A percentile compares a stretch with the other conserved stretches of the same genome.
phyloP scores from a whole-genome alignment of 1,139 yeast genomes.

The Yamadazyma aaseri region DNA sequence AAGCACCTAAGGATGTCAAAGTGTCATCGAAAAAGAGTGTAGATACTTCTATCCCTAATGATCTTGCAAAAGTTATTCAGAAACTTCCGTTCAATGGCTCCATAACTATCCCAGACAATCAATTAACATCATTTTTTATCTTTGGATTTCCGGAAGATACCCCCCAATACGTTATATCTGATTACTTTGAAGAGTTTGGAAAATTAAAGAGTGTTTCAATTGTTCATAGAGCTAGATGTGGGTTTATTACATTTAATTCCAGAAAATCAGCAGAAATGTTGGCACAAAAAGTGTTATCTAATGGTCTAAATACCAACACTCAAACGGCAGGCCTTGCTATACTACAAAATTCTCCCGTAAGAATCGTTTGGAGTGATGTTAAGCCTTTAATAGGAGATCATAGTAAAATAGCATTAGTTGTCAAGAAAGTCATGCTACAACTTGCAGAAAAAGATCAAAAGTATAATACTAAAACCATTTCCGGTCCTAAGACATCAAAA shows the following conservation, averaged over 20 bases:
- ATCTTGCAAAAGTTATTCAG: constrained; percentile 48
- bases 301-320: constrained; percentile 27
- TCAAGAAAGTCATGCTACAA: constrained; percentile 57
- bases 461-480: background rate
- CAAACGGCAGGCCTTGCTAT: constrained; percentile 36
- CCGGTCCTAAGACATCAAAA: constrained; percentile 2
- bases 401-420: constrained; percentile 52
- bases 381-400: constrained; percentile 46
- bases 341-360: constrained; percentile 43
- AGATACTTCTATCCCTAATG: constrained; percentile 21
- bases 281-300: constrained; percentile 34
- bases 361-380: constrained; percentile 68
- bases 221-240: constrained; percentile 65
- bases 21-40: constrained; percentile 2
- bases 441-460: constrained; percentile 42
- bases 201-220: constrained; percentile 48
- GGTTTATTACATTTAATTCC: constrained; percentile 54
- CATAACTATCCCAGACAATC: constrained; percentile 34
- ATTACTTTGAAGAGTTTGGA: constrained; percentile 47
- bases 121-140: constrained; percentile 58
- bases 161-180: constrained; percentile 60
- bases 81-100: constrained; percentile 64
- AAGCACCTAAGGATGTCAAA: constrained; percentile 8
- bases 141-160: constrained; percentile 68
- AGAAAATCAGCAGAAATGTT: constrained; percentile 56